A percentile compares a stretch with the other conserved stretches of the same genome.
These are phyloP conservation scores for Fusarium sp. DNA, from an alignment of 2,329 filamentous ascomycete species.

Conservation along the genomic window DNA sequence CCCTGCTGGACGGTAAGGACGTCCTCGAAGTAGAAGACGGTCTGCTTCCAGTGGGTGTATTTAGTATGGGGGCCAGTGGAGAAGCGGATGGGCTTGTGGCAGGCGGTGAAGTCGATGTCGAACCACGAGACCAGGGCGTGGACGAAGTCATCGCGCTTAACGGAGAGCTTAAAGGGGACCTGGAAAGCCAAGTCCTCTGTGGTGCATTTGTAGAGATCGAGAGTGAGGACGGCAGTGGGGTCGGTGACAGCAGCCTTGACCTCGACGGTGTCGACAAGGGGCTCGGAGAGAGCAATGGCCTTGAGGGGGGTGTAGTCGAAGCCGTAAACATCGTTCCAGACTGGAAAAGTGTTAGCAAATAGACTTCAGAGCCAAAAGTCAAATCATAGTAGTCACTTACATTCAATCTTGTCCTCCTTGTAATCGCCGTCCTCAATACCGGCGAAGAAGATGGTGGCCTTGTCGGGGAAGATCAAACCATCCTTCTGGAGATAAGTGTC, in stretches of 20 bases:
- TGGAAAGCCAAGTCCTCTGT: slow-evolving; percentile 86
- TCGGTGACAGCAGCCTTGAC: slow-evolving; percentile 97
- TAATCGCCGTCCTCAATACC: slow-evolving; percentile 99
- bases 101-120: slow-evolving; percentile 97
- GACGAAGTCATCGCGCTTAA: slow-evolving; percentile 91
- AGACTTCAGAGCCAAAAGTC: not conserved
- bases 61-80: slow-evolving; percentile 98
- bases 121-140: slow-evolving; percentile 99
- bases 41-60: slow-evolving; percentile 99
- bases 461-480: slow-evolving; percentile 97
- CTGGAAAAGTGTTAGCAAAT: slow-evolving; percentile 59
- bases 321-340: slow-evolving; percentile 99
- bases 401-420: slow-evolving; percentile 99
- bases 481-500: slow-evolving; percentile 90
- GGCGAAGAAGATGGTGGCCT: slow-evolving; percentile 96
- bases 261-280: slow-evolving; percentile 97
- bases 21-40: slow-evolving; percentile 96
- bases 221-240: slow-evolving; percentile 83
- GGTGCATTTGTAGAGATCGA: slow-evolving; percentile 94
- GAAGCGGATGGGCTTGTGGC: slow-evolving; percentile 98
- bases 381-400: slow-evolving; percentile 67
- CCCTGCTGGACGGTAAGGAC: slow-evolving; percentile 91
- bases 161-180: slow-evolving; percentile 79
- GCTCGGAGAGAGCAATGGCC: slow-evolving; percentile 91
- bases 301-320: slow-evolving; percentile 98